These are phyloP conservation scores for Echria macrotheca DNA, from an alignment of 495 filamentous ascomycete genomes.

Conservation along the genomic window DNA sequence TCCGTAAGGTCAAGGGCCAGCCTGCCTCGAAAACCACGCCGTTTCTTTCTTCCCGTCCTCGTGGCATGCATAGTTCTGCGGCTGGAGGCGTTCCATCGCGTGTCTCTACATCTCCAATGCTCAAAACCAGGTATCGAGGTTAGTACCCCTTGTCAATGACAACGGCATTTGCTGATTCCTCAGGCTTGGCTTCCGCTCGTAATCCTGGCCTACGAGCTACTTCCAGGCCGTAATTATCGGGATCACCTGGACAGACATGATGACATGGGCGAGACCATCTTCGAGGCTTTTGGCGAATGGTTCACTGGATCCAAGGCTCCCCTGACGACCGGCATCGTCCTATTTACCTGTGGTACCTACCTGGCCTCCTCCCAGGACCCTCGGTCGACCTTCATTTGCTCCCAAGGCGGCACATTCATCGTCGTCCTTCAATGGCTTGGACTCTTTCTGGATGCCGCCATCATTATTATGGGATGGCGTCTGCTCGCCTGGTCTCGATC, in stretches of 20 bases:
- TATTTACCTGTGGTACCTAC: conserved; percentile 31
- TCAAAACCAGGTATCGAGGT: conserved; percentile 40
- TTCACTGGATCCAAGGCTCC: conserved; percentile 25
- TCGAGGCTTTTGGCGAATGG: conserved; percentile 35
- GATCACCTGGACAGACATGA: conserved; percentile 23
- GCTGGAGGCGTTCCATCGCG: conserved; percentile 35
- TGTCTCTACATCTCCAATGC: conserved; percentile 36
- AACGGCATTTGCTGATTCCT: not conserved
- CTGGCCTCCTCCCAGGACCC: conserved; percentile 16
- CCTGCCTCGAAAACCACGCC: conserved; percentile 38
- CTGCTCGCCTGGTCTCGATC: conserved; percentile 44
- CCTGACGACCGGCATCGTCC: conserved; percentile 21
- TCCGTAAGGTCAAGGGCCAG: conserved; percentile 25
- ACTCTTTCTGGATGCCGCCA: conserved; percentile 36
- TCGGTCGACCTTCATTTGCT: conserved; percentile 41
- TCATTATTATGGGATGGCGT: conserved; percentile 38
- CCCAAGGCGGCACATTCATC: conserved; percentile 27
- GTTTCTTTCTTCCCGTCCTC: conserved; percentile 36
- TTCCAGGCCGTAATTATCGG: conserved; percentile 22
- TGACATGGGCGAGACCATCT: conserved; percentile 32
- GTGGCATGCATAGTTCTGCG: conserved; percentile 37
- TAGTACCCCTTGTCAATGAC: conserved; percentile 2
- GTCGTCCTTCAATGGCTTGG: conserved; percentile 33
- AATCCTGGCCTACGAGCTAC: conserved; percentile 35
- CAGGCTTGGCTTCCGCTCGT: conserved; percentile 37